Evolutionary conservation across 352 stramenopile species (phyloP), one percentile per base, ranked within the genome.

Genomic region (Globisporangium solare): DNA sequence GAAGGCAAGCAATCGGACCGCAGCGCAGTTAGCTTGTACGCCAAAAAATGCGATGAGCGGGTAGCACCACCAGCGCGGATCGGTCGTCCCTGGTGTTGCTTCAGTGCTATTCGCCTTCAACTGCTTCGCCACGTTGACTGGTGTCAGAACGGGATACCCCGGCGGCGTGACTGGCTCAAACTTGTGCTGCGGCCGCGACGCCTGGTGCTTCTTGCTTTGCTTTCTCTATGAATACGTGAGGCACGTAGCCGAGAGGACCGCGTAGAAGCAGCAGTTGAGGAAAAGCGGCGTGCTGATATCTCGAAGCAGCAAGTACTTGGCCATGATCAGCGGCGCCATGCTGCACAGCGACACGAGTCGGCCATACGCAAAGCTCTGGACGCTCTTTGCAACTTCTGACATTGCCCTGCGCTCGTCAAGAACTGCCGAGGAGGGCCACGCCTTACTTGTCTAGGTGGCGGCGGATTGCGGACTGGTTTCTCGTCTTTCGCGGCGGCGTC

Each of bases 261-360:
- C 13, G 47, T 80, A 83, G 60, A 78, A 73, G 47, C 68, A 66
- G 41, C 70, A 45, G 41, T 77, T 81, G 47, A 79, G 56, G 24
- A 83, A 61, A 0, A 68, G 54, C 4, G 74, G 68, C 20, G 64
- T 53, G 32, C 51, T 68, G 14, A 71, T 61, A 32, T 56, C 49
- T 31, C 58, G 63, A n/a, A 61, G 54, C 20, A 49, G 47, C 21
- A 83, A 67, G 45, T 67, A 66, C 56, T 79, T 77, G 51, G 63
- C 66, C 51, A 73, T 69, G 21, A 83, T 50, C 6, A 75, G 58
- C 12, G 62, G 63, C 24, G 65, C 54, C 49, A 79, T 58, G 56
- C 71, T 72, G 46, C 73, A 76, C 2, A 83, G 35, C 31, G 71
- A 71, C 31, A 83, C 68, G 24, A 70, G 60, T 63, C 81, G 74